phyloP scores from a whole-genome alignment of 1,139 yeast species.

The Candida sp. region DNA sequence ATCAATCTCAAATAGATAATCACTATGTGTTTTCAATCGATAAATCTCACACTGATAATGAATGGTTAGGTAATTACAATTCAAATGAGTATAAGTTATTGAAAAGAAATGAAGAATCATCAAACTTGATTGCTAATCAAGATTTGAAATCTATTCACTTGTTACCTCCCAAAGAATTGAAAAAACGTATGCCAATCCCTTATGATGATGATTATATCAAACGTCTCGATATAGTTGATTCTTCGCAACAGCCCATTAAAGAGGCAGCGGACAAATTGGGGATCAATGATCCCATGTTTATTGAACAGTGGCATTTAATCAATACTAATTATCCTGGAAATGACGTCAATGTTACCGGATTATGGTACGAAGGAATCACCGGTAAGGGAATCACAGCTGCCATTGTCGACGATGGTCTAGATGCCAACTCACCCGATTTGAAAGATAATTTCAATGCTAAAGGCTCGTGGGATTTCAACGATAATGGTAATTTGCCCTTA shows the following conservation, averaged over 20 bases:
- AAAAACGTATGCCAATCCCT: conserved; percentile 44
- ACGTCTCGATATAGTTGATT: conserved; percentile 32
- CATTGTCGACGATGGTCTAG: conserved; percentile 93
- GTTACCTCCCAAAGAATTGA: conserved; percentile 45
- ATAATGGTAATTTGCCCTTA: conserved; percentile 67
- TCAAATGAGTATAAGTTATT: conserved; percentile 24
- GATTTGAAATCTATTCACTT: conserved; percentile 45
- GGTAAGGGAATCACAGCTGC: conserved; percentile 86
- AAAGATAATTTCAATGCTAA: conserved; percentile 64
- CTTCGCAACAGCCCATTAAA: conserved; percentile 30
- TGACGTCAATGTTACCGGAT: conserved; percentile 83
- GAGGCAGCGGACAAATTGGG: conserved; percentile 51
- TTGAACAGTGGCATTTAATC: conserved; percentile 85
- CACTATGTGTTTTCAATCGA: conserved; percentile 60
- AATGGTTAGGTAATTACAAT: conserved; percentile 34
- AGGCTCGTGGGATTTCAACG: conserved; percentile 92
- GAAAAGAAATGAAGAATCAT: conserved; percentile 23
- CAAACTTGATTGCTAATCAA: conserved; percentile 21
- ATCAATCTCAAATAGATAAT: conserved; percentile 53
- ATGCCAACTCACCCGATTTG: conserved; percentile 72
- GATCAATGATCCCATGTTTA: conserved; percentile 79
- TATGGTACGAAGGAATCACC: conserved; percentile 80
- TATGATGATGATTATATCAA: conserved; percentile 8
- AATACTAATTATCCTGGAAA: conserved; percentile 72
- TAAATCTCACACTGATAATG: conserved; percentile 32